These are phyloP conservation scores for Castanea mollissima DNA, from an alignment of 306 rosid genomes.

Conservation along the genomic window DNA sequence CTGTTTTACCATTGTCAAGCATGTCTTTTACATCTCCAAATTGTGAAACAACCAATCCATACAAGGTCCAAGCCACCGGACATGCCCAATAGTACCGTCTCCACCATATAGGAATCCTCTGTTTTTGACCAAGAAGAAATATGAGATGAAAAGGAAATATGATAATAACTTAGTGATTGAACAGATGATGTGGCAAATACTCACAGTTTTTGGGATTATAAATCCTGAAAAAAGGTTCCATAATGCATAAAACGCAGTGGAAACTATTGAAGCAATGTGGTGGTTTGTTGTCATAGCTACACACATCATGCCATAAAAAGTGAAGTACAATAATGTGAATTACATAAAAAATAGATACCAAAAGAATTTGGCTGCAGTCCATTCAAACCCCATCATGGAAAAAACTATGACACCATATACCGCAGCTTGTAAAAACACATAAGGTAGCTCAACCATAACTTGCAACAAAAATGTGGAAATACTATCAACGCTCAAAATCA, in stretches of 20 bases:
- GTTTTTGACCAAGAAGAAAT: not conserved
- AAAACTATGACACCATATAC: too few species aligned
- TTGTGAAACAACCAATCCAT: too few species aligned
- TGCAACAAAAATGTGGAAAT: not conserved
- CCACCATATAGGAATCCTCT: slow-evolving; percentile 55
- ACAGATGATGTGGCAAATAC: not conserved
- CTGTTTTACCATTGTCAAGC: slow-evolving; percentile 21
- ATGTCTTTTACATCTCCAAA: slow-evolving; percentile 9
- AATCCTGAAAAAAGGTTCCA: slow-evolving; percentile 54
- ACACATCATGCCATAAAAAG: slow-evolving; percentile 44
- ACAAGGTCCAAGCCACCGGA: too few species aligned
- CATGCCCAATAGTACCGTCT: slow-evolving; percentile 29
- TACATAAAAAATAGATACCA: too few species aligned
- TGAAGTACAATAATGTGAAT: slow-evolving; percentile 22
- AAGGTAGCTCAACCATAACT: slow-evolving; percentile 42
- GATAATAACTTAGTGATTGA: not conserved
- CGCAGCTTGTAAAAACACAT: not conserved
- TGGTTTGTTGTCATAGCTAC: slow-evolving; percentile 39
- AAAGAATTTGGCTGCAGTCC: too few species aligned
- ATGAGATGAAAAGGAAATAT: not conserved
- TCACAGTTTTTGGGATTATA: slow-evolving; percentile 32
- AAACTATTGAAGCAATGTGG: slow-evolving; percentile 32
- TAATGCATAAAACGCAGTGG: slow-evolving; percentile 30
- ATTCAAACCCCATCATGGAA: too few species aligned
- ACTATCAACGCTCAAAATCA: too few species aligned